Conservation (phyloP, 2,329 filamentous ascomycete genomes). For the Cytospora leucostoma region DNA sequence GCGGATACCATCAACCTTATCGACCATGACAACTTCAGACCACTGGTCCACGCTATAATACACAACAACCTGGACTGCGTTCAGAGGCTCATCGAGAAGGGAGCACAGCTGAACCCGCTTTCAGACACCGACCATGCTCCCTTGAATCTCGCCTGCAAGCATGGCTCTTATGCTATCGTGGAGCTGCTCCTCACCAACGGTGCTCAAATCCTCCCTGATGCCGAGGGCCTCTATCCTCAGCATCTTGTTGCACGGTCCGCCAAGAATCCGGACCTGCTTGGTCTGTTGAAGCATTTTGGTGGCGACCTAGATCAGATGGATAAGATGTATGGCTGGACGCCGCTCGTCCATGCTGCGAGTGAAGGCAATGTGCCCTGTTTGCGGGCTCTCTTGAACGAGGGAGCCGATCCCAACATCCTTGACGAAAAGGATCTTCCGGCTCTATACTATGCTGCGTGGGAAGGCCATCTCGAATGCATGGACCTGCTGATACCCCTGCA, state of each 20-base stretch:
- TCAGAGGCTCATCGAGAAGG: conserved; percentile 71
- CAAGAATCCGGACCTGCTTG: conserved; percentile 74
- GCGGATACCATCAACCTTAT: conserved; percentile 81
- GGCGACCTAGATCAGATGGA: conserved; percentile 90
- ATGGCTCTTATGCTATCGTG: conserved; percentile 83
- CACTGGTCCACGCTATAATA: conserved; percentile 91
- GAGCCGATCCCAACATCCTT: conserved; percentile 74
- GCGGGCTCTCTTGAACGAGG: conserved; percentile 75
- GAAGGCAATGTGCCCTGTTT: conserved; percentile 92
- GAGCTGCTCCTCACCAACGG: conserved; percentile 79
- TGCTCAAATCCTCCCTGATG: conserved; percentile 85
- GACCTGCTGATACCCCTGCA: conserved; percentile 63
- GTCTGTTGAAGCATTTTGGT: conserved; percentile 80
- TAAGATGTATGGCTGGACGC: conserved; percentile 97
- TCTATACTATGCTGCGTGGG: conserved; percentile 99
- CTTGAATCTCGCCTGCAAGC: conserved; percentile 91
- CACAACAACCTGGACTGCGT: conserved; percentile 82
- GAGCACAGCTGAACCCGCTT: conserved; percentile 81
- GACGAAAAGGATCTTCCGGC: conserved; percentile 93
- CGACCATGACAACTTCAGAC: conserved; percentile 97
- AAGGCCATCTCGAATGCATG: conserved; percentile 95
- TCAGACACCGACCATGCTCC: conserved; percentile 92
- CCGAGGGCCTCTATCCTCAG: conserved; percentile 95
- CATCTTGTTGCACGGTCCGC: conserved; percentile 92
- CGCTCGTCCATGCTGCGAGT: conserved; percentile 91